Base-by-base conservation (phyloP, 441 rosid genomes). In the Corymbia calophylla region DNA sequence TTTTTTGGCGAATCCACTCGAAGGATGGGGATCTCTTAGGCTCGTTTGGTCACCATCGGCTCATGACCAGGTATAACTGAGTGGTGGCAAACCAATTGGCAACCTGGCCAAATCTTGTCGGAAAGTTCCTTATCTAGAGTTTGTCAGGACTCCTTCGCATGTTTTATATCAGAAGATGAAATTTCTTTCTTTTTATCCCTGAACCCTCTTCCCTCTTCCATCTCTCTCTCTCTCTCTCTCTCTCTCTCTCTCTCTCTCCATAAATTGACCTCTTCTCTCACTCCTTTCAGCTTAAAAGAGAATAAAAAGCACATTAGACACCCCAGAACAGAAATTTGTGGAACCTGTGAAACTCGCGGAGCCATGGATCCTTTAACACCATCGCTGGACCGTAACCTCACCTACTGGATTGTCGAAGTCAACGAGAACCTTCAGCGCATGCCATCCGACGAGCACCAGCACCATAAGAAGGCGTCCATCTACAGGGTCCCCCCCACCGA, bases 11-110 rank as follows among this genome's bases (percentile, higher is more conserved):
- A 64, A n/a, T n/a, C 35, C 19, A 14, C 18, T 29, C 17, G 14
- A 1, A 64, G 16, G 35, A 64, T 15, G 0, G 70, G 19, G 35
- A 14, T n/a, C 35, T n/a, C 10, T n/a, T n/a, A 0, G 35, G 19
- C 73, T n/a, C 0, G 29, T 15, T 64, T 9, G 35, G 17, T 64
- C n/a, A 35, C 39, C 35, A 64, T 0, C 8, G 16, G 73, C 35
- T 32, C 35, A 7, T 15, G 9, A 64, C 15, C 35, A n/a, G 70
- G 70, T 32, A 14, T 0, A 15, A 15, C 9, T 7, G 17, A 0
- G 19, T 64, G 39, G 73, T 64, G 39, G 5, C 7, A 64, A 64
- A n/a, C 8, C 73, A n/a, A 64, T 14, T n/a, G 19, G n/a, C 73
- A n/a, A 15, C 0, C 1, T n/a, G 73, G 19, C 39, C 39, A 17